Evolutionary conservation across 352 stramenopile species (phyloP), one percentile per base, ranked within the genome.

Genomic region (Pythium myriotylum): DNA sequence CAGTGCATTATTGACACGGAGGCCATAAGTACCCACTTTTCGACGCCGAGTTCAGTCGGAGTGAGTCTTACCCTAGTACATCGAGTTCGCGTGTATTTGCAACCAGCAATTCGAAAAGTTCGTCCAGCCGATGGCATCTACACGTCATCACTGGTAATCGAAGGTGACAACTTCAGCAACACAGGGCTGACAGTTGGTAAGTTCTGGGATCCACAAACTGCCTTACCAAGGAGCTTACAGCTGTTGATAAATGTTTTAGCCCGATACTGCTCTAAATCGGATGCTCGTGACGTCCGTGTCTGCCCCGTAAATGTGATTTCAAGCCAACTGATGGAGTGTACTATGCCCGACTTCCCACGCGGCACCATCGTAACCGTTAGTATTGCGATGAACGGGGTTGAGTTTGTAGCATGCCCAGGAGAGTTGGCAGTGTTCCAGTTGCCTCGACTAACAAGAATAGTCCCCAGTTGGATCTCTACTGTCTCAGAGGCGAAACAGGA

Each of bases 371-470:
- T 91, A 6, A 67, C 68, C 3, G 71, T 84, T n/a, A 65, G 59
- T 2, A 48, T 91, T 33, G 73, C 80, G 6, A 76, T 92, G 60
- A 92, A 90, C 55, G 83, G 83, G 2, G 59, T 86, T 32, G 83
- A 90, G 39, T 91, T 88, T 49, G 59, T 89, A 0, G 20, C 68
- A 1, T 86, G 71, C 41, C 70, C 72, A 2, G 78, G 67, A 4
- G 75, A 87, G 20, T 57, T 88, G 2, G 70, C 68, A 0, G 65
- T 92, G 2, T 90, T 86, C 54, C 82, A 92, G 59, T 79, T 72
- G 4, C 82, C 82, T 12, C 59, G 77, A 1, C 64, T 90, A 4
- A 81, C 71, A 0, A 68, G 83, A 24, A 59, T 92, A 16, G 72
- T 76, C 10, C 82, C 82, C 2, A 73, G 49, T 19, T 92, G 82